A percentile compares a stretch with the other conserved stretches of the same genome.
Conservation (phyloP, 176 grass and related monocot genomes). For the Oryza coarctata region DNA sequence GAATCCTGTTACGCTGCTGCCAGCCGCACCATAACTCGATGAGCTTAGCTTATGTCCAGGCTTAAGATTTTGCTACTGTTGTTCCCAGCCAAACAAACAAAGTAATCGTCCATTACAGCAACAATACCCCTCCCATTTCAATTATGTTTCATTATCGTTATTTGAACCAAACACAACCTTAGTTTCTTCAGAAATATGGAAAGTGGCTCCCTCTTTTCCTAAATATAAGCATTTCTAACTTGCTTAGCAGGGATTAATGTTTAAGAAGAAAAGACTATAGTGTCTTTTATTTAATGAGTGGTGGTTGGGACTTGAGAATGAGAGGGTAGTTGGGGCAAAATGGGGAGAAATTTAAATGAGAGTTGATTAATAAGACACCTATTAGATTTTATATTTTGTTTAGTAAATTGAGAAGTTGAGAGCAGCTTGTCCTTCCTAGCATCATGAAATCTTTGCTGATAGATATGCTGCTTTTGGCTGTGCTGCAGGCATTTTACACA, state of each 20-base stretch:
- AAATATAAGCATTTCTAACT: too few species aligned
- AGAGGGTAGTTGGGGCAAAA: too few species aligned
- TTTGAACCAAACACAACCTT: neutral
- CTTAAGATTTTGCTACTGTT: neutral
- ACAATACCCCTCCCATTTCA: neutral
- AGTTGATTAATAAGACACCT: too few species aligned
- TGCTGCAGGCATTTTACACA: conserved; percentile 79
- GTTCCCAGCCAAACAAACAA: neutral
- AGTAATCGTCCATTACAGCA: neutral
- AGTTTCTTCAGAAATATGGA: neutral
- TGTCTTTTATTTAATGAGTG: too few species aligned
- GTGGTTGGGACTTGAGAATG: too few species aligned
- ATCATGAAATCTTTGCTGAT: neutral
- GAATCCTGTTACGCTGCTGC: neutral
- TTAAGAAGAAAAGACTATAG: too few species aligned
- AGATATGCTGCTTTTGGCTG: neutral
- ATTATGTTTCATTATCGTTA: neutral
- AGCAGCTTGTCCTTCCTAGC: neutral
- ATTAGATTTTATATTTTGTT: too few species aligned
- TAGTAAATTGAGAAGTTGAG: neutral
- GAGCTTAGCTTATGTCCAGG: neutral
- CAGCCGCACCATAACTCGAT: neutral
- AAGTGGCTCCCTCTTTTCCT: neutral
- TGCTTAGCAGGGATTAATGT: too few species aligned
- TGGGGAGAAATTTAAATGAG: too few species aligned